Percentiles rank a stretch among this genome's conserved stretches.
phyloP scores from a whole-genome alignment of 768 basidiomycete species.

The Atractiella rhizophila region DNA sequence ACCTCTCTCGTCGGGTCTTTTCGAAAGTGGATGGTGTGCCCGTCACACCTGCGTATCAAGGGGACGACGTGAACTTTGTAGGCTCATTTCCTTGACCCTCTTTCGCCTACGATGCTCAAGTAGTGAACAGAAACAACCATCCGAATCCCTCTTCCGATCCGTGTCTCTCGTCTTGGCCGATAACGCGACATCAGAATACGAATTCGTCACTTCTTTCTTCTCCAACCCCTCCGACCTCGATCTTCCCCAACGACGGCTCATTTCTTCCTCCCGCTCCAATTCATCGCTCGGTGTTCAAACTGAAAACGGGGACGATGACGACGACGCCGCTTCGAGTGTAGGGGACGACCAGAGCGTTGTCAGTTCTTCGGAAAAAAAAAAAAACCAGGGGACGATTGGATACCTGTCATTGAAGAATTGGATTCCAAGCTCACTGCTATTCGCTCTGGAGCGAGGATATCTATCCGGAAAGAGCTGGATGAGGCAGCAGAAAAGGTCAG shows the following conservation, averaged over 20 bases:
- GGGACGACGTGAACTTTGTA: conserved; percentile 66
- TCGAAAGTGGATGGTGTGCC: conserved; percentile 45
- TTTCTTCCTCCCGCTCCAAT: background rate
- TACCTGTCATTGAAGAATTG: conserved; percentile 44
- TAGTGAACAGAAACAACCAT: conserved; percentile 40
- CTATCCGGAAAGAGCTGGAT: conserved; percentile 55
- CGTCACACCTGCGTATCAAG: conserved; percentile 61
- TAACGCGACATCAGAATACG: conserved; percentile 77
- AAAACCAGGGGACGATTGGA: background rate
- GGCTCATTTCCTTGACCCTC: conserved; percentile 18
- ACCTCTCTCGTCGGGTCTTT: background rate
- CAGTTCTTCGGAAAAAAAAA: background rate
- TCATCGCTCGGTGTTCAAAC: no score
- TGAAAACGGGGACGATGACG: no score
- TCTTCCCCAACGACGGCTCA: background rate
- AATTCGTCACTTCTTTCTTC: conserved; percentile 69
- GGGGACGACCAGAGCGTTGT: background rate
- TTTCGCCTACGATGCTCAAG: conserved; percentile 1
- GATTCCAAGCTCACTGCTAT: conserved; percentile 45
- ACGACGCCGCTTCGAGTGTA: background rate
- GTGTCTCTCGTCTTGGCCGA: conserved; percentile 74
- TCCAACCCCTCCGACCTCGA: conserved; percentile 17
- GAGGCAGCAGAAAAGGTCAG: conserved; percentile 67
- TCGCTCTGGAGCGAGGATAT: conserved; percentile 51
- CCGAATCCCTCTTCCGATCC: conserved; percentile 65